Conservation (phyloP, 306 rosid genomes). For the Delonix regia region DNA sequence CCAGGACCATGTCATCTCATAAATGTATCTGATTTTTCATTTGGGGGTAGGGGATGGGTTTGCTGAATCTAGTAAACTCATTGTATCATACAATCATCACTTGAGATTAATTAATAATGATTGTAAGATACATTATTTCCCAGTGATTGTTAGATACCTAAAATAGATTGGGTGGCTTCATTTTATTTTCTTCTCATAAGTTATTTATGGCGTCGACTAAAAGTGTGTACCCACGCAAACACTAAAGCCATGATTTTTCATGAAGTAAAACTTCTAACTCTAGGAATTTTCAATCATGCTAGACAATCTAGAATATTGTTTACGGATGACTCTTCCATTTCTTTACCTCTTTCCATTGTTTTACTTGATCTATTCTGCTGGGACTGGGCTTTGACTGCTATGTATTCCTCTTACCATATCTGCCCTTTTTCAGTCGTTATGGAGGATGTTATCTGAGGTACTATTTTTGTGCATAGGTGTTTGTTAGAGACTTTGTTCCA, state of each 20-base stretch:
- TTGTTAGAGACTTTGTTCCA: slow-evolving; percentile 93
- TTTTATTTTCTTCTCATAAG: neutral
- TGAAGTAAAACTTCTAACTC: neutral
- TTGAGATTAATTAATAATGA: neutral
- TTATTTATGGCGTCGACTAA: neutral
- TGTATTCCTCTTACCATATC: neutral
- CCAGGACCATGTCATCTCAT: neutral
- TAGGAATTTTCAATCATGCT: neutral
- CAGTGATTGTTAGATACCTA: neutral
- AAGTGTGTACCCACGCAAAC: neutral
- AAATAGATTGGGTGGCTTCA: neutral
- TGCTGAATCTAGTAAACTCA: neutral
- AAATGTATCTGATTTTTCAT: neutral
- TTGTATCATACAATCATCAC: neutral
- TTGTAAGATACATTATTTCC: neutral
- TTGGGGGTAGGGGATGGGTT: neutral
- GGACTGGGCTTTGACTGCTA: neutral
- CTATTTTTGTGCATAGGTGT: slow-evolving; percentile 61
- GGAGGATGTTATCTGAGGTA: slow-evolving; percentile 30
- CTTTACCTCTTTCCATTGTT: neutral
- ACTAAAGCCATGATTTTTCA: neutral
- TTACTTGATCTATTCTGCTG: slow-evolving; percentile 12
- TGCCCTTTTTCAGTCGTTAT: slow-evolving; percentile 23
- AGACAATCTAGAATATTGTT: neutral
- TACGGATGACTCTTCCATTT: neutral